Conservation (phyloP, 73 alveolate genomes). For the Paramecium primaurelia region DNA sequence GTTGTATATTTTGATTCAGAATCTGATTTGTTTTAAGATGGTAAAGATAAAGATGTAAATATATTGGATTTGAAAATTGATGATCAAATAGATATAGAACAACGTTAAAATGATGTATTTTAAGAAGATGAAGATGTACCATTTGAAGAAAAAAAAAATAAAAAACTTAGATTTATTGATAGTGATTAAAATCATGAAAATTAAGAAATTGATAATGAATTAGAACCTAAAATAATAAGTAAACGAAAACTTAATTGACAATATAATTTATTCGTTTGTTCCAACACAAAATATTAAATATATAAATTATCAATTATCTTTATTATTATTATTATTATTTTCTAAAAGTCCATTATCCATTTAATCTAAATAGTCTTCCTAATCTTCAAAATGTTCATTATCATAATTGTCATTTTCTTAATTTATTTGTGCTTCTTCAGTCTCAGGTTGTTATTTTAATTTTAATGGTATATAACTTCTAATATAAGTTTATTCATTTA, state of each 20-base stretch:
- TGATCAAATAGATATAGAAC: background rate
- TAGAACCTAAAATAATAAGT: background rate
- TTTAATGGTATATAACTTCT: constrained; percentile 25
- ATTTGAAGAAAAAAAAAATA: background rate
- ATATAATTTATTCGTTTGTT: background rate
- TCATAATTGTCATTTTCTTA: background rate
- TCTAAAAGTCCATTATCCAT: background rate
- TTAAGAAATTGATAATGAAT: background rate
- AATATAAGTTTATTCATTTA: constrained; percentile 30
- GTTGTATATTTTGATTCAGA: constrained; percentile 86
- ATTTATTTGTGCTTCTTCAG: background rate
- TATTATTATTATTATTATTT: background rate
- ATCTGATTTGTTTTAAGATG: constrained; percentile 30
- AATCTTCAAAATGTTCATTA: background rate
- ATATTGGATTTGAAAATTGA: background rate
- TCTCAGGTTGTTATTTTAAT: background rate
- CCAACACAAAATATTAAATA: background rate
- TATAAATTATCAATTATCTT: background rate
- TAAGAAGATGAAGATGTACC: background rate
- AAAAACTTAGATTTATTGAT: background rate
- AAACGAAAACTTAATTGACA: constrained; percentile 2
- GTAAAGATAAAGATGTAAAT: background rate
- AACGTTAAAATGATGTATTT: background rate
- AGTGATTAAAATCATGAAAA: background rate
- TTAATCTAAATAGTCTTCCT: background rate